Percentiles rank a stretch among this genome's conserved stretches.
Conservation (phyloP, 2,329 filamentous ascomycete genomes). For the Metarhizium guizhouense region DNA sequence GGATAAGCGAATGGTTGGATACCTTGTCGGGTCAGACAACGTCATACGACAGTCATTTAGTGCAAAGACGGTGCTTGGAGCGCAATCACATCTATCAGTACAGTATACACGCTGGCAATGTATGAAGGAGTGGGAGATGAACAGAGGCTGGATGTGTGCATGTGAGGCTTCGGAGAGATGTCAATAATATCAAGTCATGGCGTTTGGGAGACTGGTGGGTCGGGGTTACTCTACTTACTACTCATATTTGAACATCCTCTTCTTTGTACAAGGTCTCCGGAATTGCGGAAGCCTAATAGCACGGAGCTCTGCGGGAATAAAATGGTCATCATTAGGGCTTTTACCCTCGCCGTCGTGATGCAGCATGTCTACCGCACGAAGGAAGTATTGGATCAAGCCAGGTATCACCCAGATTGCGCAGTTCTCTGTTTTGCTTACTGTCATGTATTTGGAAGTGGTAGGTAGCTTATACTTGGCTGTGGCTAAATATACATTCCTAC, state of each 20-base stretch:
- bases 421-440: too few species aligned
- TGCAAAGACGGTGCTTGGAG: background rate
- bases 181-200: conserved; percentile 11
- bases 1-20: conserved; percentile 6
- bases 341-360: background rate
- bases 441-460: too few species aligned
- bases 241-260: background rate
- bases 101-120: background rate
- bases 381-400: too few species aligned
- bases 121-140: background rate
- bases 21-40: conserved; percentile 1
- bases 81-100: background rate
- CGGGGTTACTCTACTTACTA: background rate
- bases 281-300: background rate
- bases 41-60: conserved; percentile 4
- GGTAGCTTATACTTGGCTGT: too few species aligned
- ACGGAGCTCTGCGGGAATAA: background rate
- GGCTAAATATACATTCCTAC: too few species aligned
- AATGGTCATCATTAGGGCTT: background rate
- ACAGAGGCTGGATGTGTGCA: background rate
- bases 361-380: background rate
- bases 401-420: too few species aligned
- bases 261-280: background rate
- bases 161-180: background rate
- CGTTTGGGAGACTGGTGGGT: conserved; percentile 20